These are phyloP conservation scores for Mrakia blollopis DNA, from an alignment of 768 basidiomycete species.

Conservation along the genomic window DNA sequence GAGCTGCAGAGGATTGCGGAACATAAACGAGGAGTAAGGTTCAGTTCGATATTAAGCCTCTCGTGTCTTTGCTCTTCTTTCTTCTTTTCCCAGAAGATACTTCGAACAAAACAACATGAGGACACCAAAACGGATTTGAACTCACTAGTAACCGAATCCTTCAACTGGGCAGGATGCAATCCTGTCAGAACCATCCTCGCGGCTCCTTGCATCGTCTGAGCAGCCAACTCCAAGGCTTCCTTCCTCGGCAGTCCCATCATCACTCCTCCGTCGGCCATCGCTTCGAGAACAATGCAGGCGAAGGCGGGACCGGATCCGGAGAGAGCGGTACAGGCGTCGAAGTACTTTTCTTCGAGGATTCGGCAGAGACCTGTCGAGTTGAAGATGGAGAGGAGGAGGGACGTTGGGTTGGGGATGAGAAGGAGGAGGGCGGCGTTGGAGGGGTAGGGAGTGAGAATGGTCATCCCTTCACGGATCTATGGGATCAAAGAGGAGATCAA, in stretches of 20 bases:
- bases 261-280: constrained; percentile 97
- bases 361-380: constrained; percentile 93
- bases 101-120: too few relatives aligned
- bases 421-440: constrained; percentile 41
- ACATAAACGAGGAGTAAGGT: constrained; percentile 13
- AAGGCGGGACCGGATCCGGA: constrained; percentile 96
- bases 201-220: constrained; percentile 93
- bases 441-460: constrained; percentile 71
- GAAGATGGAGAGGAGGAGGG: constrained; percentile 85
- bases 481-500: too few relatives aligned
- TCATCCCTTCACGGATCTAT: constrained; percentile 99
- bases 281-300: constrained; percentile 91
- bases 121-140: constrained; percentile 32
- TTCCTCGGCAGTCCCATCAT: constrained; percentile 98
- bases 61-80: neutral
- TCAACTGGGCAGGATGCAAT: constrained; percentile 91
- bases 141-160: constrained; percentile 94
- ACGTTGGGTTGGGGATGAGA: constrained; percentile 57
- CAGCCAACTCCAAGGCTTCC: constrained; percentile 89
- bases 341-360: constrained; percentile 96
- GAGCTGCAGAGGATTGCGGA: constrained; percentile 54
- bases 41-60: neutral
- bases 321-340: constrained; percentile 95
- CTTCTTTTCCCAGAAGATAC: too few relatives aligned
- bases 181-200: constrained; percentile 88